A percentile compares a stretch with the other conserved stretches of the same genome.
Conservation (phyloP, 495 filamentous ascomycete genomes). For the Lasiosphaeriaceae sp. region DNA sequence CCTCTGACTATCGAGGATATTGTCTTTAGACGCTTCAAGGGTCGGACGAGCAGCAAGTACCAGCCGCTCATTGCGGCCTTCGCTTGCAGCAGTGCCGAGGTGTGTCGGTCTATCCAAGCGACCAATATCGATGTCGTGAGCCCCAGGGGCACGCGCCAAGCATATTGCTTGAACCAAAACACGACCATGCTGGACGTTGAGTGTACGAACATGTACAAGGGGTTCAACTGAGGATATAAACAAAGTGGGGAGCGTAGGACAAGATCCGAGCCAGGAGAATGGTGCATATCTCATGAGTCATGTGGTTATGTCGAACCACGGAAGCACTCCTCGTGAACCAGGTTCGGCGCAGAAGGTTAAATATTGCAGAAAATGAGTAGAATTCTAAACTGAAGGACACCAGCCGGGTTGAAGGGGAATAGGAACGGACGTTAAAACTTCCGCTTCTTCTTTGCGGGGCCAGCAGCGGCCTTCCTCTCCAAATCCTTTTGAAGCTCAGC, state of each 20-base stretch:
- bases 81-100: constrained; percentile 52
- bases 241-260: not conserved
- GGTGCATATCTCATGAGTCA: not conserved
- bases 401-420: not conserved
- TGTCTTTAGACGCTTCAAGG: constrained; percentile 16
- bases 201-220: constrained; percentile 31
- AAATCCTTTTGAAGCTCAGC: constrained; percentile 61
- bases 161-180: constrained; percentile 54
- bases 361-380: not conserved
- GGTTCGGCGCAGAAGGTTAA: too few relatives aligned
- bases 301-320: not conserved
- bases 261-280: not conserved
- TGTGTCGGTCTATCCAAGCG: constrained; percentile 52
- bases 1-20: constrained; percentile 19
- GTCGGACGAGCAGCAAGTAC: constrained; percentile 18
- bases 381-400: not conserved
- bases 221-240: constrained; percentile 21
- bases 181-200: constrained; percentile 39
- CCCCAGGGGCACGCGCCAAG: constrained; percentile 45
- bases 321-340: not conserved
- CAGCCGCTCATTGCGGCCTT: constrained; percentile 19
- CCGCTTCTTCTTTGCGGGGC: constrained; percentile 63
- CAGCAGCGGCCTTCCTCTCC: constrained; percentile 60
- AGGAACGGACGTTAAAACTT: constrained; percentile 43
- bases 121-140: constrained; percentile 49